Evolutionary conservation across 495 filamentous ascomycete species (phyloP).

Genomic region (Bombardia bombarda): DNA sequence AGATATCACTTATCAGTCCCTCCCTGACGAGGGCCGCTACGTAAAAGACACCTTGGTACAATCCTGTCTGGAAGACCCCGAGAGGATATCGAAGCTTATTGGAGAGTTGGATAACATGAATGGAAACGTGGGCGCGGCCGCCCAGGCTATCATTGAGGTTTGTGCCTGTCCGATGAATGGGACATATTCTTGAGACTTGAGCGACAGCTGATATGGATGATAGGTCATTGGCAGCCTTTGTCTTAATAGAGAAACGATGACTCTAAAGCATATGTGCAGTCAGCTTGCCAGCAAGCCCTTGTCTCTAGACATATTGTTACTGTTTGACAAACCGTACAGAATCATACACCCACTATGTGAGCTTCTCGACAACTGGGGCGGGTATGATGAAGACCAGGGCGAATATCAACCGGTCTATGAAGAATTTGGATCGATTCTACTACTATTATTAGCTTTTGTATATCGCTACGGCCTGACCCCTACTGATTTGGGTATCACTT

Average conservation of each 20-base stretch:
- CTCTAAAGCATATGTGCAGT: constrained; percentile 75
- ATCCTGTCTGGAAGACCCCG: constrained; percentile 64
- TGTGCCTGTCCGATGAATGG: constrained; percentile 1
- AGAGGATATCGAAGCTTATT: constrained; percentile 65
- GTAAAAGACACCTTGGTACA: constrained; percentile 66
- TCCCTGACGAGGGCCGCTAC: constrained; percentile 69
- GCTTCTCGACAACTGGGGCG: constrained; percentile 73
- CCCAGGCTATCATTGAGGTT: constrained; percentile 74
- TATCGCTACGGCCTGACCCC: constrained; percentile 71
- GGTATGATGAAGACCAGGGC: constrained; percentile 86
- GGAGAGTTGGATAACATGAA: constrained; percentile 83
- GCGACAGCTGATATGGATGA: not conserved
- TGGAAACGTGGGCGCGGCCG: constrained; percentile 87
- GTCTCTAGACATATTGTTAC: constrained; percentile 73
- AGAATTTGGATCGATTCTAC: constrained; percentile 83
- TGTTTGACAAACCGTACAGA: constrained; percentile 70
- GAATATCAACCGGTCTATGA: constrained; percentile 97
- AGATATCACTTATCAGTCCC: constrained; percentile 74
- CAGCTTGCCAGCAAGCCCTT: constrained; percentile 69
- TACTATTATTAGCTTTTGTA: constrained; percentile 74
- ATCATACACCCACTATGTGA: constrained; percentile 79
- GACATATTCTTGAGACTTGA: not conserved
- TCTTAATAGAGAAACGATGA: constrained; percentile 81
- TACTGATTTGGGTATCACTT: constrained; percentile 56
- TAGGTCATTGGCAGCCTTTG: constrained; percentile 75